Conservation (phyloP, 345 rosid genomes). For the Syzygium aromaticum region DNA sequence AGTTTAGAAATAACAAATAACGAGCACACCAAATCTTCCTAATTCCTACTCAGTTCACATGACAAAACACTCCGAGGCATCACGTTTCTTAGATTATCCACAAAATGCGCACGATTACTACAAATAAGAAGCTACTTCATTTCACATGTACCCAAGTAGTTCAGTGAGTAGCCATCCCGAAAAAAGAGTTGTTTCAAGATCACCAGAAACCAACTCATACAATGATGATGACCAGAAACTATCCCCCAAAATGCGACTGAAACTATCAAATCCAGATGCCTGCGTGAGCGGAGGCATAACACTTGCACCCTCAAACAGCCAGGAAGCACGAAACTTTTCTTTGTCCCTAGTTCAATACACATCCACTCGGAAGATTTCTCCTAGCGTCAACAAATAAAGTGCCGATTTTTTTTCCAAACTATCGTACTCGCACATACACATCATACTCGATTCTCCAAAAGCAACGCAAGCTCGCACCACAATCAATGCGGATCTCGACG, state of each 20-base stretch:
- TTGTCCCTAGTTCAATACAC: not conserved
- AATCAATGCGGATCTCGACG: not conserved
- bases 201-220: not conserved
- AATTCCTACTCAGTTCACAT: not conserved
- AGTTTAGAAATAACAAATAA: not conserved
- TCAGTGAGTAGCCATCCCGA: not conserved
- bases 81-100: not conserved
- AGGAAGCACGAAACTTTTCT: not conserved
- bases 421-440: not conserved
- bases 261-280: not conserved
- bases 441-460: not conserved
- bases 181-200: not conserved
- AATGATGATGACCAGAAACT: not conserved
- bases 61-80: not conserved
- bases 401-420: not conserved
- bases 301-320: not conserved
- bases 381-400: not conserved
- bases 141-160: not conserved
- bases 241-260: not conserved
- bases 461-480: not conserved
- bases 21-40: not conserved
- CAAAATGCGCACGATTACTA: fast-evolving
- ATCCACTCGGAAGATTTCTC: not conserved
- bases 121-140: not conserved
- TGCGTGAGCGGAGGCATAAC: not conserved